These are phyloP conservation scores for Hypomyces perniciosus DNA, from an alignment of 2,329 filamentous ascomycete species.

Conservation along the genomic window DNA sequence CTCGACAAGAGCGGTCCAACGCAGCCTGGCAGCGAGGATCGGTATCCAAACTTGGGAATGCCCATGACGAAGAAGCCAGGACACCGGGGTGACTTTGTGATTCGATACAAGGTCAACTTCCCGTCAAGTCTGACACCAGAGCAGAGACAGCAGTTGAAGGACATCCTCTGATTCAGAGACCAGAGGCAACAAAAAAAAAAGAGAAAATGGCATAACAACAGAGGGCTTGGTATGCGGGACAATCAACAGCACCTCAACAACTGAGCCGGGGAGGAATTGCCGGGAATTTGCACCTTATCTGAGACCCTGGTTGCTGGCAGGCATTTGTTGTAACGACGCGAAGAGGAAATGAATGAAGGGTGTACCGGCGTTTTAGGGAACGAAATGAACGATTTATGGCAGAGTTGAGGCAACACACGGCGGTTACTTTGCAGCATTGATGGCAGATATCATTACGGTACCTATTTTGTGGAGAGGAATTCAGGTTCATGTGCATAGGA, in stretches of 20 bases:
- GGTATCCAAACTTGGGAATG: conserved; percentile 86
- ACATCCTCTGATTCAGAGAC: conserved; percentile 54
- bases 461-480: neutral
- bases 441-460: conserved; percentile 3
- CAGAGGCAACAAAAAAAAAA: neutral
- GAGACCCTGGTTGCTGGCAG: neutral
- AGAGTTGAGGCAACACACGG: conserved; percentile 7
- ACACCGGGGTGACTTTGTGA: conserved; percentile 78
- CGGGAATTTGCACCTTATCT: conserved; percentile 4
- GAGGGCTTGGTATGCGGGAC: conserved; percentile 13
- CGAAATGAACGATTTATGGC: conserved; percentile 3
- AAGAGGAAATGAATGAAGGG: conserved; percentile 9
- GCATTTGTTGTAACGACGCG: neutral
- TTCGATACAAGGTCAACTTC: conserved; percentile 91
- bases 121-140: conserved; percentile 66
- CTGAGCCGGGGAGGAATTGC: conserved; percentile 2
- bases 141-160: conserved; percentile 76
- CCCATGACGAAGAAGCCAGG: conserved; percentile 84
- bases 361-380: conserved; percentile 15
- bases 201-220: conserved; percentile 1
- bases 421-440: conserved; percentile 4
- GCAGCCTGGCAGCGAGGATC: conserved; percentile 73
- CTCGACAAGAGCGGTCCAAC: conserved; percentile 80
- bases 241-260: conserved; percentile 10
- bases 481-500: neutral